A percentile compares a stretch with the other conserved stretches of the same genome.
Evolutionary conservation across 305 asterid genomes (phyloP).

Genomic region (Solanum hybrid): DNA sequence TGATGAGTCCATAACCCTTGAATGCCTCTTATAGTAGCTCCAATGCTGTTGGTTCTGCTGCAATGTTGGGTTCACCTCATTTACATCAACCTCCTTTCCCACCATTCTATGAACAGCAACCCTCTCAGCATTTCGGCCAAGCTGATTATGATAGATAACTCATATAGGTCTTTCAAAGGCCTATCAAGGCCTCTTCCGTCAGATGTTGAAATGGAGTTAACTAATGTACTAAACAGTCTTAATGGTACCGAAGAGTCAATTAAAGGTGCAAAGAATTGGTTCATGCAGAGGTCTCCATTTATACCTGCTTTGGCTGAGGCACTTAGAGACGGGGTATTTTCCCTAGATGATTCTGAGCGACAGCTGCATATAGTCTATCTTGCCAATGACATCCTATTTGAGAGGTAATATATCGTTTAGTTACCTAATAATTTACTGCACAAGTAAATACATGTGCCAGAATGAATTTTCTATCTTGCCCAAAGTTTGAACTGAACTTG

Average conservation of each 20-base stretch:
- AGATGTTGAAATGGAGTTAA: conserved; percentile 79
- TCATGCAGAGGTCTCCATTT: conserved; percentile 82
- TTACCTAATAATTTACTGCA: not conserved
- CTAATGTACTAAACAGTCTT: conserved; percentile 61
- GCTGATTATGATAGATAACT: conserved; percentile 61
- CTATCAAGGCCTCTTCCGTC: conserved; percentile 73
- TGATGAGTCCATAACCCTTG: conserved; percentile 55
- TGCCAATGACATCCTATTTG: conserved; percentile 88
- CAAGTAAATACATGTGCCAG: not conserved
- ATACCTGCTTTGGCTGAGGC: conserved; percentile 71
- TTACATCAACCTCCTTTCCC: conserved; percentile 65
- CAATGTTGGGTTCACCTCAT: conserved; percentile 38
- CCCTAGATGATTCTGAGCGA: conserved; percentile 75
- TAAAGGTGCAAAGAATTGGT: conserved; percentile 87
- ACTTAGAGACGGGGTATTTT: conserved; percentile 53
- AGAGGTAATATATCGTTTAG: conserved; percentile 39
- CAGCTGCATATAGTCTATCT: conserved; percentile 77
- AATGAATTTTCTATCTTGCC: not conserved
- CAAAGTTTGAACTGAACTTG: not conserved
- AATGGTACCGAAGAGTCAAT: conserved; percentile 82
- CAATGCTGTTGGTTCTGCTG: conserved; percentile 17
- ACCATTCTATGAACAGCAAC: conserved; percentile 62
- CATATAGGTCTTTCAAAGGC: conserved; percentile 43
- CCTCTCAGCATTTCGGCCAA: conserved; percentile 45
- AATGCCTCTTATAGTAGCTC: conserved; percentile 31